Base-by-base conservation (phyloP, 441 rosid species). In the Pelargonium australe region DNA sequence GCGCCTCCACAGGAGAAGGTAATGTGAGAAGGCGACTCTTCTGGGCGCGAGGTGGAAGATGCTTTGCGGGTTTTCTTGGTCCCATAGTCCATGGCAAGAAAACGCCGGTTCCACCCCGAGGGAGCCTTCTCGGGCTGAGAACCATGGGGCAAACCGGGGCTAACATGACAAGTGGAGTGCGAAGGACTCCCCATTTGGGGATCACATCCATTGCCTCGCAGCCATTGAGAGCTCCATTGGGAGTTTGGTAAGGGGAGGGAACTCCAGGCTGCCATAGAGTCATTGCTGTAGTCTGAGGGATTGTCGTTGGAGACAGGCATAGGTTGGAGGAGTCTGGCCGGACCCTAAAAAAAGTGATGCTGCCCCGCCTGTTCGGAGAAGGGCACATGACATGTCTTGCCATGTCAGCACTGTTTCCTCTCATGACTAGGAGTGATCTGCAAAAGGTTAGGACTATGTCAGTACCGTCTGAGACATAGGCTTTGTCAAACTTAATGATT, bases 341-440 rank as follows among this genome's bases (percentile, higher is more conserved):
- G 69, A 89, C 90, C 78, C 80, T 82, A 82, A 95, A 95, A 86
- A 95, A 91, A 10, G 97, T 88, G 75, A 95, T 84, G 80, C 91
- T 79, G 76, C 84, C 83, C 86, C 97, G 85, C 76, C 77, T 81
- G 87, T 73, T 86, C 10, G 86, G 77, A 63, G 96, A 86, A 64
- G 92, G 85, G 75, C 98, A 92, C 89, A 89, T 89, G 10, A 83
- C 97, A 61, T 95, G 98, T 68, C 99, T 87, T 57, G 99, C 96
- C 84, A 84, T 78, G 67, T 88, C 91, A 51, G 90, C 87, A 75
- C 99, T 95, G 80, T 95, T 87, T 75, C 98, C 99, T 73, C 96
- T 86, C 99, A 92, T 90, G 66, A 95, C 97, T 63, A 95, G 65
- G 62, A 95, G 80, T 58, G 98, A 89, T 85, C 99, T 95, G 80